A percentile compares a stretch with the other conserved stretches of the same genome.
Conservation (phyloP, 305 asterid species). For the Ilex paraguariensis region DNA sequence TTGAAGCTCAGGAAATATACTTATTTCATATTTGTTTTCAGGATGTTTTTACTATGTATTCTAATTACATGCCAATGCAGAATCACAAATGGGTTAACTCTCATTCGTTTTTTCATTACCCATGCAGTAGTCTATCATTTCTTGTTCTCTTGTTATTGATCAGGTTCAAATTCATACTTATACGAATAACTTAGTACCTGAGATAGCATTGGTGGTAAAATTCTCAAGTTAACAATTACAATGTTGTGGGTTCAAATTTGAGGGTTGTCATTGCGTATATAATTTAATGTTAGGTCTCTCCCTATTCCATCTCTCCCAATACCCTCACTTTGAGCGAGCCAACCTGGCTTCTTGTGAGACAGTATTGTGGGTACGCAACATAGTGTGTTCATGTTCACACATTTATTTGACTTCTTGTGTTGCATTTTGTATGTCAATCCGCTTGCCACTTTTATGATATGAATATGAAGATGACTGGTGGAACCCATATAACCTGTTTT, state of each 20-base stretch:
- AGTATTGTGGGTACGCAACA: no score
- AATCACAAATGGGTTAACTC: neutral
- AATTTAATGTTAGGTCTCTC: no score
- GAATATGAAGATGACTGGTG: neutral
- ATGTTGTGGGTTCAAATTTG: neutral
- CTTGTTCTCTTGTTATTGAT: neutral
- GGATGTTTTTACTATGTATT: slow-evolving; percentile 2
- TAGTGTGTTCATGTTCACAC: no score
- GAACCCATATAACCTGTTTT: neutral
- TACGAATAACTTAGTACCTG: neutral
- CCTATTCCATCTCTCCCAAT: no score
- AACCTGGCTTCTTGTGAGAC: no score
- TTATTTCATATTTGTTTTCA: neutral
- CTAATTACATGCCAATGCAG: slow-evolving; percentile 2
- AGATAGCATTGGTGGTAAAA: slow-evolving; percentile 1
- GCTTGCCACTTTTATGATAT: neutral
- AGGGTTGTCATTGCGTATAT: no score
- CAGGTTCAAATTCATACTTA: neutral
- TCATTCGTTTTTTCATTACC: neutral
- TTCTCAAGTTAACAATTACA: no score
- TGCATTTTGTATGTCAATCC: neutral
- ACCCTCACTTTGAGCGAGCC: no score
- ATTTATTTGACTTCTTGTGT: no score
- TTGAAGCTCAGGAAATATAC: slow-evolving; percentile 1
- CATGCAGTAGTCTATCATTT: neutral